phyloP scores from a whole-genome alignment of 2,329 filamentous ascomycete species.

The Colletotrichum tanaceti region DNA sequence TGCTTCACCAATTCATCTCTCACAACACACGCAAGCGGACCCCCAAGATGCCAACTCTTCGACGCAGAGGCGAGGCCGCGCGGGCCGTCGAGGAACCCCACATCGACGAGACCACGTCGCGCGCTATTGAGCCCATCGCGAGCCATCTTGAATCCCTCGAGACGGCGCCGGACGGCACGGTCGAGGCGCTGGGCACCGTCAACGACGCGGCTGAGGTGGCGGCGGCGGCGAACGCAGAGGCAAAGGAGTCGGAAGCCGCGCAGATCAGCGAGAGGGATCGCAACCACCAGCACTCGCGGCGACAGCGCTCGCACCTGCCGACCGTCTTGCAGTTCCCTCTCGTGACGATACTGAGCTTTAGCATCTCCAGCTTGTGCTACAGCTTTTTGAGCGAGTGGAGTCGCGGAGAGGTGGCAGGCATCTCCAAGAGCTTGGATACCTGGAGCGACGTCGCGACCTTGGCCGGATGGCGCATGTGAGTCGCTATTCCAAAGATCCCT shows the following conservation, averaged over 20 bases:
- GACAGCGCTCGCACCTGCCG: conserved; percentile 54
- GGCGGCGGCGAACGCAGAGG: conserved; percentile 3
- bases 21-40: conserved; percentile 7
- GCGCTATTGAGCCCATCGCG: conserved; percentile 40
- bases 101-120: conserved; percentile 33
- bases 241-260: conserved; percentile 18
- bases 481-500: conserved; percentile 40
- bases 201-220: conserved; percentile 36
- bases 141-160: conserved; percentile 38
- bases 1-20: neutral
- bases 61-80: conserved; percentile 35
- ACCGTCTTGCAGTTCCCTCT: conserved; percentile 63
- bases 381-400: conserved; percentile 70
- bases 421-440: conserved; percentile 73
- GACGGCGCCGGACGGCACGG: conserved; percentile 33
- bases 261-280: conserved; percentile 33
- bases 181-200: conserved; percentile 40
- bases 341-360: conserved; percentile 66
- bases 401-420: conserved; percentile 72
- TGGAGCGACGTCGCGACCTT: conserved; percentile 70
- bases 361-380: conserved; percentile 73
- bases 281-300: conserved; percentile 30
- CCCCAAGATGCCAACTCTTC: conserved; percentile 36
- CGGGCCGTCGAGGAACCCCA: conserved; percentile 20
- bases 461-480: conserved; percentile 67